A percentile compares a stretch with the other conserved stretches of the same genome.
These are phyloP conservation scores for Tirmania nivea DNA, from an alignment of 495 filamentous ascomycete species.

Conservation along the genomic window DNA sequence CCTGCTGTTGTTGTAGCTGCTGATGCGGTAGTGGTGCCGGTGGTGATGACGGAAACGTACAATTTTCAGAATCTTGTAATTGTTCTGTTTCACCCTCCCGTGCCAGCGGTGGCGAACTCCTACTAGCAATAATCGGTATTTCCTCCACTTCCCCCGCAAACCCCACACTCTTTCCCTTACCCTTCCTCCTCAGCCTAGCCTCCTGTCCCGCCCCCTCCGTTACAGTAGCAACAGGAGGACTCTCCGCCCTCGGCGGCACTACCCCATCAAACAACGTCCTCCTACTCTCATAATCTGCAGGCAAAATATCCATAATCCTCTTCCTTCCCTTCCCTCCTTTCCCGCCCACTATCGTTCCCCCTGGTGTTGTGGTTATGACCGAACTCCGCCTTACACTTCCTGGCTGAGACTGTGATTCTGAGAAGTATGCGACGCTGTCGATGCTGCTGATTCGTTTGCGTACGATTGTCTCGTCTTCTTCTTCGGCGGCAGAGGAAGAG, in stretches of 20 bases:
- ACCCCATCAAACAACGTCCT: neutral
- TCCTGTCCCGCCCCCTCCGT: neutral
- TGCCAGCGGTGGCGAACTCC: no score
- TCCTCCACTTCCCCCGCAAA: neutral
- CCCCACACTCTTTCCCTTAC: neutral
- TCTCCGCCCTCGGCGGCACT: neutral
- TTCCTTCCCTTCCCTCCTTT: neutral
- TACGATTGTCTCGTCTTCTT: no score
- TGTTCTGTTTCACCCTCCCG: no score
- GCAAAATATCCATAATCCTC: neutral
- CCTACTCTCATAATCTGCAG: neutral
- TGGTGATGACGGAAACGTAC: no score
- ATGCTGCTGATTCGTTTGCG: no score
- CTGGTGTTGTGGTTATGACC: neutral
- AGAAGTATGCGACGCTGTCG: no score
- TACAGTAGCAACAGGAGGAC: neutral
- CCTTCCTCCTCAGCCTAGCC: neutral
- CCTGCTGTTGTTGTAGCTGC: neutral
- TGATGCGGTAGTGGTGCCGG: neutral
- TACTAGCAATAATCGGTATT: no score
- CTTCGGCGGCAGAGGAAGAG: no score
- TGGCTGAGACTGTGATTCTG: no score
- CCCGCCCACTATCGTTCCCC: no score
- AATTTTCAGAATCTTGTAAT: no score
- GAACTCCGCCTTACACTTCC: neutral